Evolutionary conservation across 257 asterid species (phyloP).

Genomic region (Capsicum chinense): DNA sequence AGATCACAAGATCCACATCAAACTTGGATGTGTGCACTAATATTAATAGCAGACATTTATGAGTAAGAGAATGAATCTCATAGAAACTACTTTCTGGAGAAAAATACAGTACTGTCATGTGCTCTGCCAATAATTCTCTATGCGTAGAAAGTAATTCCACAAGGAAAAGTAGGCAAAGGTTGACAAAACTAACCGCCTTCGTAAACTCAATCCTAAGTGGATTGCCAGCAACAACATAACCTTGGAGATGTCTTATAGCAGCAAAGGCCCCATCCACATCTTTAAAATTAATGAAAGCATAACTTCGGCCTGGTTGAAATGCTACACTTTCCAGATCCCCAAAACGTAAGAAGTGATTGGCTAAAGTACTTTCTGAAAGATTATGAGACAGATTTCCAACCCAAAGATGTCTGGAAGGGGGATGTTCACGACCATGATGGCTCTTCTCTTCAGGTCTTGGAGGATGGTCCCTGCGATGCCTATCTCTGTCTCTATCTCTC

Average conservation of each 20-base stretch:
- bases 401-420: slow-evolving; percentile 97
- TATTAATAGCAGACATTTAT: background rate
- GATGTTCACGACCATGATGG: slow-evolving; percentile 60
- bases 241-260: slow-evolving; percentile 90
- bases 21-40: background rate
- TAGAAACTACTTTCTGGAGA: slow-evolving; percentile 6
- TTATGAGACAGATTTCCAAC: slow-evolving; percentile 76
- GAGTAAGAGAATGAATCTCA: slow-evolving; percentile 20
- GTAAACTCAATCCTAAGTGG: slow-evolving; percentile 92
- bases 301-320: slow-evolving; percentile 92
- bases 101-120: background rate
- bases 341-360: slow-evolving; percentile 62
- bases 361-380: slow-evolving; percentile 65
- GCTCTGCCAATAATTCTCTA: slow-evolving; percentile 20
- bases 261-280: slow-evolving; percentile 77
- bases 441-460: slow-evolving; percentile 68
- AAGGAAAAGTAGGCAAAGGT: slow-evolving; percentile 62
- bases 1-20: background rate
- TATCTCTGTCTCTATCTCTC: slow-evolving; percentile 76
- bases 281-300: slow-evolving; percentile 77
- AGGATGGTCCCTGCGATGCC: slow-evolving; percentile 70
- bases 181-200: slow-evolving; percentile 96
- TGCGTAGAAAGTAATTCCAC: slow-evolving; percentile 41
- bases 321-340: slow-evolving; percentile 88
- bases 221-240: slow-evolving; percentile 77